Percentiles rank a stretch among this genome's conserved stretches.
These are phyloP conservation scores for Albizia julibrissin DNA, from an alignment of 306 rosid species.

Conservation along the genomic window DNA sequence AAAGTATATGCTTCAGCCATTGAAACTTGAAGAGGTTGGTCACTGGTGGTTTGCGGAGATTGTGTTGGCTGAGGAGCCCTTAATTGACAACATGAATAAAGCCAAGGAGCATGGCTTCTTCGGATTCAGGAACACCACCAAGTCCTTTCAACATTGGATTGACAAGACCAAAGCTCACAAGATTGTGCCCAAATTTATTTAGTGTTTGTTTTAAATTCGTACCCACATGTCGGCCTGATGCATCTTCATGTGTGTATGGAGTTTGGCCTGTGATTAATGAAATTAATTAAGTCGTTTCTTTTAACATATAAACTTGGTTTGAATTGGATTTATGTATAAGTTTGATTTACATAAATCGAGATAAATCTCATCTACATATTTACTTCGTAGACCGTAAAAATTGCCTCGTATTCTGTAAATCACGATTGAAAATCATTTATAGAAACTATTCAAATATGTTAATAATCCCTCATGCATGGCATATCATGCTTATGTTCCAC, in stretches of 20 bases:
- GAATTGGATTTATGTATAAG: too few species aligned
- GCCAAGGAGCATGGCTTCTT: slow-evolving; percentile 66
- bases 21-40: slow-evolving; percentile 58
- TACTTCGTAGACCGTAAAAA: too few species aligned
- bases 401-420: too few species aligned
- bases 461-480: neutral
- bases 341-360: too few species aligned
- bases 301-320: too few species aligned
- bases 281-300: neutral
- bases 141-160: slow-evolving; percentile 49
- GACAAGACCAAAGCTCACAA: slow-evolving; percentile 49
- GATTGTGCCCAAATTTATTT: slow-evolving; percentile 46
- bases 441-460: too few species aligned
- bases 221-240: neutral
- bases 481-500: neutral
- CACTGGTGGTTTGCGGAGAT: slow-evolving; percentile 56
- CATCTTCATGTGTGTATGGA: neutral
- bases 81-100: slow-evolving; percentile 59
- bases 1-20: slow-evolving; percentile 37
- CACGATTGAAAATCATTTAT: too few species aligned
- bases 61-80: slow-evolving; percentile 8
- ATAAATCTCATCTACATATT: too few species aligned
- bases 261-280: neutral
- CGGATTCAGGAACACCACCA: slow-evolving; percentile 68
- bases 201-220: neutral